Base-by-base conservation (phyloP, 768 basidiomycete species). In the Psilocybe sp. region DNA sequence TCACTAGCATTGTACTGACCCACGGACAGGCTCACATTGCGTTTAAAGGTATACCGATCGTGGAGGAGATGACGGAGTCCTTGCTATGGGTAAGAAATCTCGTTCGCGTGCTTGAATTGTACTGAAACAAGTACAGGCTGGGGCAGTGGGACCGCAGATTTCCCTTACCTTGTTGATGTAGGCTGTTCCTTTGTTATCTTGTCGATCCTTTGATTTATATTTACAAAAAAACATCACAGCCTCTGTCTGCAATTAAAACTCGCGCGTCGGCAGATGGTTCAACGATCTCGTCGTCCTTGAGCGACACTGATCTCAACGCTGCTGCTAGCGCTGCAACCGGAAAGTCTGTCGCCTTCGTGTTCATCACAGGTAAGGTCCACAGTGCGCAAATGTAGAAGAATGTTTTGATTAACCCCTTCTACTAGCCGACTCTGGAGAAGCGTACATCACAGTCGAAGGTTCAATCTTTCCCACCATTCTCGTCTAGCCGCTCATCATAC, bases 11-110 rank as follows among this genome's bases (percentile, higher is more conserved):
- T 16, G 7, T 42, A 37, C 20, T 10, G 32, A n/a, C 9, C 14
- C 16, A 34, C 9, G 19, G 15, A 12, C 13, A 8, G 23, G 33
- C 28, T 49, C 39, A 46, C n/a, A 49, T 40, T 9, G 23, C 12
- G 20, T 35, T 34, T 44, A 12, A 37, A 73, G 74, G 11, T 77
- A 72, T 50, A 51, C 68, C 3, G 84, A 85, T 53, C 74, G 81
- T 19, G 75, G 76, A 16, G 78, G 82, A 8, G 67, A 81, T 47
- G 73, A 74, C 50, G 82, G 84, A 12, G 79, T 83, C 16, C 71
- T 88, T 3, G 84, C 76, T 0, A 76, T 83, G 74, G 84, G 83
- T 63, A 73, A 71, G 23, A 38, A 63, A 13, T 35, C 18, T 12
- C 48, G 36, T 5, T 44, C 14, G 14, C 16, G 8, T 4, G 8